Conservation (phyloP, 2,329 filamentous ascomycete genomes). For the Botryotinia convoluta region DNA sequence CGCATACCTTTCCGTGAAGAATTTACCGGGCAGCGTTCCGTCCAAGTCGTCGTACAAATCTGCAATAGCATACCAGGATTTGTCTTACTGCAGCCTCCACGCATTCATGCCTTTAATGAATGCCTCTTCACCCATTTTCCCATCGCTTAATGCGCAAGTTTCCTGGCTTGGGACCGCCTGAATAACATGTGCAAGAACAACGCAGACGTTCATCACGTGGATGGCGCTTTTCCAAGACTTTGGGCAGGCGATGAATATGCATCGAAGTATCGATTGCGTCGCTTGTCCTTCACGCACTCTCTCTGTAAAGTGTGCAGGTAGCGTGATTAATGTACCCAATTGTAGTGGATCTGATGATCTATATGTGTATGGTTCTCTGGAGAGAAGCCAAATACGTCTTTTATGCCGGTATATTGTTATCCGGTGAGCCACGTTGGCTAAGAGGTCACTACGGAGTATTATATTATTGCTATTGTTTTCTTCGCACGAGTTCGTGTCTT, state of each 20-base stretch:
- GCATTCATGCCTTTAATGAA: not conserved
- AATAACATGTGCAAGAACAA: not conserved
- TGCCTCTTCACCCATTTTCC: not conserved
- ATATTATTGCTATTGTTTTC: not conserved
- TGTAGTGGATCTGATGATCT: not conserved
- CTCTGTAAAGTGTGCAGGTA: not conserved
- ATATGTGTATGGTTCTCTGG: not conserved
- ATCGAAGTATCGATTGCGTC: constrained; percentile 8
- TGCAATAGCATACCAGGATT: constrained; percentile 6
- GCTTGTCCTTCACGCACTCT: not conserved
- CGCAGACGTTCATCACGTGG: not conserved
- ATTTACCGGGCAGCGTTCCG: not conserved
- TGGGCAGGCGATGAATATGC: not conserved
- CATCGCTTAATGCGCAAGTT: not conserved
- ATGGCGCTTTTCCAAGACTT: not conserved
- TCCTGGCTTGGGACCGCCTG: not conserved
- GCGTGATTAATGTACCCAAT: not conserved
- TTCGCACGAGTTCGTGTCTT: not conserved
- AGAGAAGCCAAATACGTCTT: not conserved
- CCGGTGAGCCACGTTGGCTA: not conserved
- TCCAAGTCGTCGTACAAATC: constrained; percentile 12
- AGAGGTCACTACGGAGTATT: not conserved
- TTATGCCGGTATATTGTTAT: not conserved
- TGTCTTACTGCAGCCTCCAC: not conserved
- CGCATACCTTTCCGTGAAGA: constrained; percentile 1